These are phyloP conservation scores for Rosa rugosa DNA, from an alignment of 306 rosid genomes.

Conservation along the genomic window DNA sequence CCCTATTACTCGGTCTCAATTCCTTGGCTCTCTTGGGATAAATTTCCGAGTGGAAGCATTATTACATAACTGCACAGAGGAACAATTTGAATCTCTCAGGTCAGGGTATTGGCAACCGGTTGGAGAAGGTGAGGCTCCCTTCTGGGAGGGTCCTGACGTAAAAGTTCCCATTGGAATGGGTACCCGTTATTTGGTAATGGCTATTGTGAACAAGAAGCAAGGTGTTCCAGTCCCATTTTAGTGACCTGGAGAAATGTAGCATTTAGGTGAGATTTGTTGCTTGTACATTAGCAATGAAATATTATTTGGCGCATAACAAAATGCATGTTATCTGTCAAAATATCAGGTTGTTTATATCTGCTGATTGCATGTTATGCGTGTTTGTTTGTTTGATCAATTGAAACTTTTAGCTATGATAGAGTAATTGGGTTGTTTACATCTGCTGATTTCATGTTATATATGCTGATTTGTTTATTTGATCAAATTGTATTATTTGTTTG, in stretches of 20 bases:
- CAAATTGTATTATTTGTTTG: too few species aligned
- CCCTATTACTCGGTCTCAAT: conserved; percentile 84
- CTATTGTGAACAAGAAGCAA: conserved; percentile 80
- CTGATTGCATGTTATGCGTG: too few species aligned
- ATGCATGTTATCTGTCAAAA: too few species aligned
- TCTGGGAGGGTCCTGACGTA: conserved; percentile 91
- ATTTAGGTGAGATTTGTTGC: not conserved
- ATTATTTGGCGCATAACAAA: too few species aligned
- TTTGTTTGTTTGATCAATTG: too few species aligned
- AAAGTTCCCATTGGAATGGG: conserved; percentile 87
- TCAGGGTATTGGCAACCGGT: conserved; percentile 91
- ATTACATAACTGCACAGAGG: conserved; percentile 78
- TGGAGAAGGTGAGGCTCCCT: conserved; percentile 93
- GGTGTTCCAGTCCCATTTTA: conserved; percentile 84
- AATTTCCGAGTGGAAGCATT: conserved; percentile 86
- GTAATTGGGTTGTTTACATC: too few species aligned
- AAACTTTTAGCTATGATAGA: too few species aligned
- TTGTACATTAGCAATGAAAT: not conserved
- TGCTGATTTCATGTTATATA: too few species aligned
- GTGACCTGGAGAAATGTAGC: conserved; percentile 20
- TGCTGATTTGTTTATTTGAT: too few species aligned
- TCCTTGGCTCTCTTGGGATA: conserved; percentile 87
- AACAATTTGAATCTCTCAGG: conserved; percentile 73
- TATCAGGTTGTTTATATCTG: too few species aligned
- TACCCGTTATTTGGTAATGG: conserved; percentile 79